Base-by-base conservation (phyloP, 805 yeast species). In the Saccharomyces eubayanus region DNA sequence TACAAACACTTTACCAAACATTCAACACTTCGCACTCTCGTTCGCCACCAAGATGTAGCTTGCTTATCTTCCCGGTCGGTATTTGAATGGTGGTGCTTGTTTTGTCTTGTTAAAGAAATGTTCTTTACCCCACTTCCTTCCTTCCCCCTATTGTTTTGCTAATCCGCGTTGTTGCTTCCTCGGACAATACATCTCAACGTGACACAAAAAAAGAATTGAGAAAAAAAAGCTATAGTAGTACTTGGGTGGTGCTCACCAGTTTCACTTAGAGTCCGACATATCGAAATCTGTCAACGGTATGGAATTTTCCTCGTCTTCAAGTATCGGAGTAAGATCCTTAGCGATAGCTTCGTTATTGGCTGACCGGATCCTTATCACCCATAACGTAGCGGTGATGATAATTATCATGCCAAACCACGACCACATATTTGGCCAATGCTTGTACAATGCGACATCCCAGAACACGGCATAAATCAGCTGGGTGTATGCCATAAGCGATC, bases 401-500 rank as follows among this genome's bases (percentile, higher is more conserved):
- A 90, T 72, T 1, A 76, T 55, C 51, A 86, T 84, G 1, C 97
- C 97, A 21, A 82, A 58, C 59, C 82, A 70, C 54, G 91, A 84
- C 72, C 87, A 75, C 30, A 80, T 56, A 21, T 82, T 83, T 0
- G 97, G 97, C 24, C 82, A 67, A 65, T 85, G 89, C 56, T 80
- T 76, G 84, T 89, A 91, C 29, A 89, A 71, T 0, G 81, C 47
- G 36, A 81, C 72, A 65, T 90, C 97, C 81, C 91, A 84, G 31
- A 86, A 54, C 16, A 89, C 72, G 0, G 96, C 92, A 71, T 85
- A 89, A 1, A 90, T 72, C 76, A 90, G 77, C 63, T 84, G 88
- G 1, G 90, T 77, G 66, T 91, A 91, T 1, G 79, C 72, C 81
- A 89, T 83, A 56, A 87, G 76, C 11, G 91, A 77, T 0, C 90